Evolutionary conservation across 352 stramenopile genomes (phyloP).

Genomic region (Pythium grandisporangium): DNA sequence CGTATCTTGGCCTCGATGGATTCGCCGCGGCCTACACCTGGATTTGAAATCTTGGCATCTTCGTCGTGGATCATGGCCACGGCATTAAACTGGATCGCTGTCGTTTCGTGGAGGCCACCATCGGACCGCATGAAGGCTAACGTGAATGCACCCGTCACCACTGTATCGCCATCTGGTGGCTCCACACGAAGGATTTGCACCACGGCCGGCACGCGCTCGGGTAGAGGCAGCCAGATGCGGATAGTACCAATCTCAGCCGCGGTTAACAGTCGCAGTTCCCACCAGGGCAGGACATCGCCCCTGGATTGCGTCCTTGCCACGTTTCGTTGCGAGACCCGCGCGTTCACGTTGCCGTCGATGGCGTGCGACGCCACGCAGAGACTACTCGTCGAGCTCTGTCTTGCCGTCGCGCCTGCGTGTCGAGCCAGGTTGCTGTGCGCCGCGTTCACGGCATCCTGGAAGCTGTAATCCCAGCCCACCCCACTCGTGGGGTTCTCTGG

Average conservation of each 20-base stretch:
- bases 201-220: constrained; percentile 8
- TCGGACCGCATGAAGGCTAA: constrained; percentile 22
- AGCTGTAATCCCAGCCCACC: constrained; percentile 63
- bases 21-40: constrained; percentile 30
- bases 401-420: constrained; percentile 30
- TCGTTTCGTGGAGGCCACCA: constrained; percentile 13
- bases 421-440: constrained; percentile 36
- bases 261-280: constrained; percentile 50
- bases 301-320: constrained; percentile 35
- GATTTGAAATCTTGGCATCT: constrained; percentile 19
- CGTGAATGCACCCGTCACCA: constrained; percentile 32
- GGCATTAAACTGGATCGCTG: constrained; percentile 37
- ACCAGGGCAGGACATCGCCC: constrained; percentile 36
- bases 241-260: constrained; percentile 39
- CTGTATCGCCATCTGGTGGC: constrained; percentile 16
- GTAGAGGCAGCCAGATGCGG: constrained; percentile 35
- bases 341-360: constrained; percentile 50
- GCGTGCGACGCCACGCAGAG: constrained; percentile 39
- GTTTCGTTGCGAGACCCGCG: constrained; percentile 25
- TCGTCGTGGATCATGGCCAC: constrained; percentile 50
- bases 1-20: constrained; percentile 57
- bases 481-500: constrained; percentile 42
- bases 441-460: constrained; percentile 28
- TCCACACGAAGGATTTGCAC: constrained; percentile 26
- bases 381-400: constrained; percentile 63